phyloP scores from a whole-genome alignment of 2,329 filamentous ascomycete species.

The Cephalotrichum gorgonifer region DNA sequence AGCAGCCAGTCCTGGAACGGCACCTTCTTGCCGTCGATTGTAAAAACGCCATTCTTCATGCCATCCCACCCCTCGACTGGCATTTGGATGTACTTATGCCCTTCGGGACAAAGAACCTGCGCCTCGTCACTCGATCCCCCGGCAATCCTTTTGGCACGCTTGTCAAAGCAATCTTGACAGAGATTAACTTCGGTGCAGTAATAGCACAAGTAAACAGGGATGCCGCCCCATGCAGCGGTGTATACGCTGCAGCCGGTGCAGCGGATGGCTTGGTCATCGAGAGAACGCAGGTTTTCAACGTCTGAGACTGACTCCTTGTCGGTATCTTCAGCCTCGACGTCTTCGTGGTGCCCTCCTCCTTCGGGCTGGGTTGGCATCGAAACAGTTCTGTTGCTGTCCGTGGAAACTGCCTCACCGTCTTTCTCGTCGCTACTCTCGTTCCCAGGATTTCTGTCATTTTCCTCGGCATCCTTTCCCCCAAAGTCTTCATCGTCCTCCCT shows the following conservation, averaged over 20 bases:
- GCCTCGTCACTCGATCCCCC: neutral
- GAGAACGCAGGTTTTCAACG: too few relatives aligned
- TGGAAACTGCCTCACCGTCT: too few relatives aligned
- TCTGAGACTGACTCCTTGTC: neutral
- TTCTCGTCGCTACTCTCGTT: too few relatives aligned
- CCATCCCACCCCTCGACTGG: neutral
- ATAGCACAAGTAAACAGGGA: constrained; percentile 1
- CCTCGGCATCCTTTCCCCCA: too few relatives aligned
- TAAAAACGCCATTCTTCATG: neutral
- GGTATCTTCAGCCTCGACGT: neutral
- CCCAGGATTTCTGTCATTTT: too few relatives aligned
- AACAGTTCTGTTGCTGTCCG: too few relatives aligned
- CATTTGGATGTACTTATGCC: neutral
- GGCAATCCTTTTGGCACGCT: neutral
- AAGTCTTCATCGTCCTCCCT: neutral
- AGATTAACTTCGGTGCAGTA: constrained; percentile 1
- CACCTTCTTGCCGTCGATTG: neutral
- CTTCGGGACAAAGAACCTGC: neutral
- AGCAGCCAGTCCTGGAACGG: neutral
- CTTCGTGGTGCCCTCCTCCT: neutral
- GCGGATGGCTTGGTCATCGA: neutral
- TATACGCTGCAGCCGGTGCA: neutral
- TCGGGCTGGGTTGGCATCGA: too few relatives aligned
- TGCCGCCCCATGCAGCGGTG: neutral
- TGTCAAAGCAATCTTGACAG: neutral